Evolutionary conservation across 1,284 basidiomycete genomes (phyloP), one percentile per base, ranked within the genome.

Genomic region (Cutaneotrichosporon curvatum): DNA sequence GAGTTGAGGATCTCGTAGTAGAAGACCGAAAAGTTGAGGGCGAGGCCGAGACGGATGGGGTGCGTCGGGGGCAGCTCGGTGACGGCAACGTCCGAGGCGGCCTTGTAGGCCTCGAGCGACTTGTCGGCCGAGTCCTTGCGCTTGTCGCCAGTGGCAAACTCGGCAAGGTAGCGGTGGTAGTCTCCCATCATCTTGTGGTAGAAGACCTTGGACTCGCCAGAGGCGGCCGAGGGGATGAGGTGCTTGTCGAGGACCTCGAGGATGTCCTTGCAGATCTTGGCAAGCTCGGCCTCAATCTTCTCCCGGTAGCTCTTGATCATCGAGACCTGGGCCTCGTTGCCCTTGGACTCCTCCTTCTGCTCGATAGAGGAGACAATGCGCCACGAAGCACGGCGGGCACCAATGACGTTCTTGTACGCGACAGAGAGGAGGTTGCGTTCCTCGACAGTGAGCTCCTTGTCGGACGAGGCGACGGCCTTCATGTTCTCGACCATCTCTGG

Each of bases 111-210:
- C 76, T 92, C 91, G 66, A 97, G 81, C 20, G 95, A 97, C 80
- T 95, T 95, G 80, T 97, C 92, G 62, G 94, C 90, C 65, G 86
- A 88, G 70, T 90, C 88, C 80, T 95, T 94, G 75, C 94, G 86
- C 83, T 94, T 94, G 77, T 97, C 91, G 66, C 94, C 94, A 47
- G 90, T 92, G 52, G 95, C 94, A 70, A 98, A 98, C 78, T 98
- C 94, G 67, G 95, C 94, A 61, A 98, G 89, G 79, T 97, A 98
- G 67, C 94, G 92, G 82, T 98, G 94, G 79, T 98, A 98, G 77
- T 98, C 95, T 74, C 95, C 94, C 95, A 94, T 98, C 92, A 98
- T 97, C 86, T 98, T 98, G 84, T 97, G 94, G 81, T 98, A 98
- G 82, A 98, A 98, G 58, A 98, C 94, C 81, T 97, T 97, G 59